phyloP scores from a whole-genome alignment of 2,329 filamentous ascomycete species.

The Aspergillus piperis region DNA sequence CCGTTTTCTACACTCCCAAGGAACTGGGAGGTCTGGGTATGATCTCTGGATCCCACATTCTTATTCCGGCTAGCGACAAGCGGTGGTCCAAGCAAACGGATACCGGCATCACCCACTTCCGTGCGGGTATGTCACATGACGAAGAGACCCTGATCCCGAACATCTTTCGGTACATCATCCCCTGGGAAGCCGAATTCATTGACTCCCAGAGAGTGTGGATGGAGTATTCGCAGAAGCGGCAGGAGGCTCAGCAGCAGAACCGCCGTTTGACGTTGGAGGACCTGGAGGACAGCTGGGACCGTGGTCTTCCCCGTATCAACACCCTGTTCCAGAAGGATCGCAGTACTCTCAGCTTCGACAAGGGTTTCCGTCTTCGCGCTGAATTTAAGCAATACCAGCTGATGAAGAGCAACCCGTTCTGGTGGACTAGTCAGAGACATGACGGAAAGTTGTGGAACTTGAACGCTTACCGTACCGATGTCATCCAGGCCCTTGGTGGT shows the following conservation, averaged over 20 bases:
- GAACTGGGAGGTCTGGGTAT: slow-evolving; percentile 95
- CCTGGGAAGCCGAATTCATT: slow-evolving; percentile 98
- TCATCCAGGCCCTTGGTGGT: slow-evolving; percentile 93
- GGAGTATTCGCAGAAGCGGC: slow-evolving; percentile 95
- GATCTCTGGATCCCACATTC: slow-evolving; percentile 97
- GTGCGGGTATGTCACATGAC: slow-evolving; percentile 96
- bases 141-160: slow-evolving; percentile 98
- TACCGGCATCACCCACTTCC: slow-evolving; percentile 93
- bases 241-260: slow-evolving; percentile 97
- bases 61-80: slow-evolving; percentile 97
- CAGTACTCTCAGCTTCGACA: slow-evolving; percentile 96
- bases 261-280: slow-evolving; percentile 91
- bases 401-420: slow-evolving; percentile 99
- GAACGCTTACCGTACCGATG: slow-evolving; percentile 92
- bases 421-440: slow-evolving; percentile 97
- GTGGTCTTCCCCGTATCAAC: slow-evolving; percentile 95
- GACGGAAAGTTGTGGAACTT: slow-evolving; percentile 98
- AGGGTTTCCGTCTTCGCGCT: slow-evolving; percentile 90
- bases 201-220: slow-evolving; percentile 99
- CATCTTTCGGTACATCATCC: slow-evolving; percentile 98
- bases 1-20: slow-evolving; percentile 98
- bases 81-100: slow-evolving; percentile 98
- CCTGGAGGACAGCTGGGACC: slow-evolving; percentile 97
- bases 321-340: slow-evolving; percentile 98
- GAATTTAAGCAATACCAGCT: slow-evolving; percentile 99